Conservation (phyloP, 1,139 yeast genomes). For the Nakaseomyces delphensis region DNA sequence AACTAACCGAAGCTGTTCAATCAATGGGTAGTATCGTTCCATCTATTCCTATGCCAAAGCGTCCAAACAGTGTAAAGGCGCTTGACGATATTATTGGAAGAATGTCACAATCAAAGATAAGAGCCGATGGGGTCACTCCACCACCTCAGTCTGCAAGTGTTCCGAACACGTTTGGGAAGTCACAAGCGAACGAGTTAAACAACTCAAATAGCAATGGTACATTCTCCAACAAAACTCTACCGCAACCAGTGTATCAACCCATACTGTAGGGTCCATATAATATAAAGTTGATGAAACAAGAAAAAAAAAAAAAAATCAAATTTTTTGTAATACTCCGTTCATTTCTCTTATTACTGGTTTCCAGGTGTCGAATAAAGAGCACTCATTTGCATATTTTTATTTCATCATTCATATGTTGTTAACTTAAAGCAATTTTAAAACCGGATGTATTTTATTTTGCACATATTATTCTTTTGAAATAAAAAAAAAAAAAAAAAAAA, state of each 20-base stretch:
- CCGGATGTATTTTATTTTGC: not conserved
- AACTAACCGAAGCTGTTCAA: not conserved
- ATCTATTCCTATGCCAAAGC: constrained; percentile 4
- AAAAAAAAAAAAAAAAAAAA: not conserved
- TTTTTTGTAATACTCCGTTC: not conserved
- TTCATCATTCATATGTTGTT: not conserved
- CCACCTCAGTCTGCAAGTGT: constrained; percentile 8
- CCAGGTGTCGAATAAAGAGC: not conserved
- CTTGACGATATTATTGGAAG: constrained; percentile 23
- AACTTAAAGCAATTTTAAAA: not conserved
- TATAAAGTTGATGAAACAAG: no score
- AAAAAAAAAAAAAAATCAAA: not conserved
- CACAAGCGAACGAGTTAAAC: constrained; percentile 3
- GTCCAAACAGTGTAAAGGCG: constrained; percentile 13
- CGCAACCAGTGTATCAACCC: constrained; percentile 30
- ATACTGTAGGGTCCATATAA: constrained; percentile 10
- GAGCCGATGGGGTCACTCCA: constrained; percentile 7
- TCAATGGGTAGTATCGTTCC: constrained; percentile 3
- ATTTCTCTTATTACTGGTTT: constrained; percentile 4
- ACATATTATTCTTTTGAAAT: no score
- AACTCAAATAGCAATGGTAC: not conserved
- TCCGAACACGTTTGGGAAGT: constrained; percentile 9
- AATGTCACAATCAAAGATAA: constrained; percentile 14
- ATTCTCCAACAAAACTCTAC: constrained; percentile 20
- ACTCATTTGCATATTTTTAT: not conserved